A percentile compares a stretch with the other conserved stretches of the same genome.
phyloP scores from a whole-genome alignment of 345 rosid genomes.

The Orychophragmus violaceus region DNA sequence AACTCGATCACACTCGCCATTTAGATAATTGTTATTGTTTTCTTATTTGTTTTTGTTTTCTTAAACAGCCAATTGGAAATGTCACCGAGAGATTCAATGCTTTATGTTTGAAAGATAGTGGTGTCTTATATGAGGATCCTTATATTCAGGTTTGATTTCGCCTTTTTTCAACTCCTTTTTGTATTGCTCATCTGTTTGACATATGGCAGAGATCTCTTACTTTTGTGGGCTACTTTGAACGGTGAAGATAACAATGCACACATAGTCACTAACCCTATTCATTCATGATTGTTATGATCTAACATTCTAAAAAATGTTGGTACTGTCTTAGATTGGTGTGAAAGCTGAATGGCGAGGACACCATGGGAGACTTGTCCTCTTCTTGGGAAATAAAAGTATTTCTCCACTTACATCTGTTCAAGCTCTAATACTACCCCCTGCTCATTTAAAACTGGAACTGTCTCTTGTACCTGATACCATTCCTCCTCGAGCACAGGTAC shows the following conservation, averaged over 20 bases:
- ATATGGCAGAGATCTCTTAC: background rate
- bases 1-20: background rate
- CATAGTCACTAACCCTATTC: background rate
- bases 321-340: constrained; percentile 65
- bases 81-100: constrained; percentile 80
- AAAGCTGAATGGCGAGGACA: constrained; percentile 95
- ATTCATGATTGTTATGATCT: constrained; percentile 7
- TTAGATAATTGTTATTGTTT: constrained; percentile 2
- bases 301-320: background rate
- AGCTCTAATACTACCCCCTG: constrained; percentile 75
- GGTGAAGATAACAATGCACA: background rate
- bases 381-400: constrained; percentile 91
- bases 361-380: constrained; percentile 84
- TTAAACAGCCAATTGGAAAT: constrained; percentile 78
- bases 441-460: constrained; percentile 77
- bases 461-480: constrained; percentile 91
- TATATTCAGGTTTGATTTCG: constrained; percentile 58
- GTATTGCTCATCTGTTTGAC: background rate
- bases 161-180: background rate
- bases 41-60: constrained; percentile 14
- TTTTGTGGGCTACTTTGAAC: background rate
- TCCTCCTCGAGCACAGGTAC: constrained; percentile 97
- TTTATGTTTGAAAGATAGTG: constrained; percentile 91
- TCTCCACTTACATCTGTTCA: constrained; percentile 73
- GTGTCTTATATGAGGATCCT: constrained; percentile 91